Evolutionary conservation across 2,329 filamentous ascomycete genomes (phyloP).

Genomic region (Stagonosporopsis rhizophila): DNA sequence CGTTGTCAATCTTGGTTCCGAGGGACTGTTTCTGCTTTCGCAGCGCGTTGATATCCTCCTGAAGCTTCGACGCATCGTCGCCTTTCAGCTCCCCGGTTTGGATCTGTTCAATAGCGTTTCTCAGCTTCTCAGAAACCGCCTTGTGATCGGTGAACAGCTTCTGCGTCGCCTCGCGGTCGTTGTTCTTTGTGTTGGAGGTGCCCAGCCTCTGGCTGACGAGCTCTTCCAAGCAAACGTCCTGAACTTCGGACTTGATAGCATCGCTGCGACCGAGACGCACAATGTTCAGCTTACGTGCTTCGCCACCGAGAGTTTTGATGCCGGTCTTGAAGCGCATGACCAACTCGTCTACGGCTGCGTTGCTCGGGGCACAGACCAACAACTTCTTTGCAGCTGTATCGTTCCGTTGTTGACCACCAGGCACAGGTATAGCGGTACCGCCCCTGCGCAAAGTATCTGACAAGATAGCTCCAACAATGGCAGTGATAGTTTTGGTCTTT

Average conservation of each 20-base stretch:
- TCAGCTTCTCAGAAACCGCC: slow-evolving; percentile 68
- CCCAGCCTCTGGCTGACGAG: slow-evolving; percentile 78
- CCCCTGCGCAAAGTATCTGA: slow-evolving; percentile 63
- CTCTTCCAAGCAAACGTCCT: slow-evolving; percentile 92
- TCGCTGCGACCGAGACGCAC: slow-evolving; percentile 90
- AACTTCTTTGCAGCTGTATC: slow-evolving; percentile 75
- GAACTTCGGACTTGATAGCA: slow-evolving; percentile 87
- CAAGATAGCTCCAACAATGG: slow-evolving; percentile 89
- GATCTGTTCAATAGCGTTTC: slow-evolving; percentile 72
- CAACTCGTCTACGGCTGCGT: slow-evolving; percentile 94
- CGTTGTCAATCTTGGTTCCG: slow-evolving; percentile 82
- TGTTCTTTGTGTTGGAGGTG: slow-evolving; percentile 44
- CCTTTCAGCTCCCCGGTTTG: slow-evolving; percentile 66
- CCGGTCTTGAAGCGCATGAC: slow-evolving; percentile 91
- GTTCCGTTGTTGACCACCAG: slow-evolving; percentile 40
- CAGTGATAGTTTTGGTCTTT: slow-evolving; percentile 97
- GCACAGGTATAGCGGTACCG: slow-evolving; percentile 55
- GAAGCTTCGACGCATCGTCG: slow-evolving; percentile 69
- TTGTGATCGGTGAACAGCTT: slow-evolving; percentile 76
- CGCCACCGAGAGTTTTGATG: slow-evolving; percentile 77
- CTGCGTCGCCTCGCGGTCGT: slow-evolving; percentile 59
- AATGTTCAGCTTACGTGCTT: slow-evolving; percentile 79
- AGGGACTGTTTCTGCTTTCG: slow-evolving; percentile 79
- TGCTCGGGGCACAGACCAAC: slow-evolving; percentile 96
- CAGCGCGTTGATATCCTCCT: slow-evolving; percentile 78